phyloP scores from a whole-genome alignment of 1,284 basidiomycete genomes.

The Inonotus hispidus region DNA sequence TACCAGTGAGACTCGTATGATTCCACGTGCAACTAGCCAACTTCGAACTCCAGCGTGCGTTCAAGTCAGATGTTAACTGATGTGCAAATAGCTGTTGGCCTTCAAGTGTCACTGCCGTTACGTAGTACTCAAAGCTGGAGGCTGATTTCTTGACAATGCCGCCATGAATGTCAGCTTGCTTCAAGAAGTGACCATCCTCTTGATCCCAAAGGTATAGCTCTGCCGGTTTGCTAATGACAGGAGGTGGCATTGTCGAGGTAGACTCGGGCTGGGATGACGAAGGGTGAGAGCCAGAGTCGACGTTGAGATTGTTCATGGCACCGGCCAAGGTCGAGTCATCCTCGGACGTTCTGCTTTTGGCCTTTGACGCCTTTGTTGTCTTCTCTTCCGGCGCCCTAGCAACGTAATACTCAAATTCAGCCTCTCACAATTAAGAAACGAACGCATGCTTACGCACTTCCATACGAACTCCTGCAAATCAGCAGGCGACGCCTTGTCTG shows the following conservation, averaged over 20 bases:
- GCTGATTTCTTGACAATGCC: slow-evolving; percentile 55
- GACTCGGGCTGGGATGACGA: neutral
- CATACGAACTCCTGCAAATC: slow-evolving; percentile 76
- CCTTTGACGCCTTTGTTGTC: slow-evolving; percentile 23
- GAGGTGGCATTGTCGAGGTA: slow-evolving; percentile 24
- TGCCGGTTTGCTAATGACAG: slow-evolving; percentile 41
- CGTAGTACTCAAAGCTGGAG: slow-evolving; percentile 53
- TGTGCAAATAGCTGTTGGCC: slow-evolving; percentile 51
- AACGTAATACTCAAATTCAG: neutral
- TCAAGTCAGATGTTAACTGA: slow-evolving; percentile 65
- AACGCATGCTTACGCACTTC: slow-evolving; percentile 45
- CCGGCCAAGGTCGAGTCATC: slow-evolving; percentile 18
- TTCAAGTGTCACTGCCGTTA: slow-evolving; percentile 50
- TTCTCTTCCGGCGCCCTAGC: slow-evolving; percentile 11
- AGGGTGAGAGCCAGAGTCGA: slow-evolving; percentile 16
- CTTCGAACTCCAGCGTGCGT: slow-evolving; percentile 61
- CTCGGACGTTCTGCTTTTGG: slow-evolving; percentile 21
- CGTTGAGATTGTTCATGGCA: slow-evolving; percentile 20
- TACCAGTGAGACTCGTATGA: slow-evolving; percentile 53
- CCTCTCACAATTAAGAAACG: neutral
- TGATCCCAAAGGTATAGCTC: slow-evolving; percentile 73
- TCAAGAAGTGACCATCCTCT: slow-evolving; percentile 62
- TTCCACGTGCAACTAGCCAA: slow-evolving; percentile 84
- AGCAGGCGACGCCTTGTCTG: slow-evolving; percentile 62
- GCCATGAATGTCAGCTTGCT: slow-evolving; percentile 69